Evolutionary conservation across 2,329 filamentous ascomycete species (phyloP).

Genomic region (Teratosphaeriaceae sp.): DNA sequence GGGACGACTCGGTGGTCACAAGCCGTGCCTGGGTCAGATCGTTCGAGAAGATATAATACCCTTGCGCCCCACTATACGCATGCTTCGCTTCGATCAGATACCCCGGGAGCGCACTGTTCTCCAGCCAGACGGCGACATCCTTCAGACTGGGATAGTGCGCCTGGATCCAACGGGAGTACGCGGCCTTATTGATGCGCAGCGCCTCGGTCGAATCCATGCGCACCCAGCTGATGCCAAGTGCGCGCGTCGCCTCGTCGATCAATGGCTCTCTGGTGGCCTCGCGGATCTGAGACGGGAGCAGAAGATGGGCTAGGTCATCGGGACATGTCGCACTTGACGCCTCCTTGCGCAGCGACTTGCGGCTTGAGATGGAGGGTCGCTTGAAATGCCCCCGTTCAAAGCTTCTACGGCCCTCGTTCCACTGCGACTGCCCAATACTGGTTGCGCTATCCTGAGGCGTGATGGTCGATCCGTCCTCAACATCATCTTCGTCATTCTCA

Average conservation of each 20-base stretch:
- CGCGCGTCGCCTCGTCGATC: slow-evolving; percentile 79
- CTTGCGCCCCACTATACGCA: slow-evolving; percentile 33
- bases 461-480: slow-evolving; percentile 43
- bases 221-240: slow-evolving; percentile 87
- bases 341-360: slow-evolving; percentile 63
- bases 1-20: slow-evolving; percentile 30
- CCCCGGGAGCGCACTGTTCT: slow-evolving; percentile 42
- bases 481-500: slow-evolving; percentile 54
- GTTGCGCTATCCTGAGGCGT: too few relatives aligned
- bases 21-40: slow-evolving; percentile 43
- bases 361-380: slow-evolving; percentile 51
- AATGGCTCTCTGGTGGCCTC: slow-evolving; percentile 53
- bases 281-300: slow-evolving; percentile 42
- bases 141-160: slow-evolving; percentile 57
- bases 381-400: slow-evolving; percentile 31
- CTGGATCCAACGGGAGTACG: slow-evolving; percentile 80
- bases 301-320: slow-evolving; percentile 37
- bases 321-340: slow-evolving; percentile 32
- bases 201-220: slow-evolving; percentile 67
- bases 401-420: slow-evolving; percentile 51
- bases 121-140: slow-evolving; percentile 43
- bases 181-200: slow-evolving; percentile 51
- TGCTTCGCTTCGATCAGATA: slow-evolving; percentile 43
- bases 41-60: slow-evolving; percentile 44
- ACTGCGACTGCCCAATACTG: too few relatives aligned